These are phyloP conservation scores for Porphyrellus cyaneotinctus DNA, from an alignment of 768 basidiomycete species.

Conservation along the genomic window DNA sequence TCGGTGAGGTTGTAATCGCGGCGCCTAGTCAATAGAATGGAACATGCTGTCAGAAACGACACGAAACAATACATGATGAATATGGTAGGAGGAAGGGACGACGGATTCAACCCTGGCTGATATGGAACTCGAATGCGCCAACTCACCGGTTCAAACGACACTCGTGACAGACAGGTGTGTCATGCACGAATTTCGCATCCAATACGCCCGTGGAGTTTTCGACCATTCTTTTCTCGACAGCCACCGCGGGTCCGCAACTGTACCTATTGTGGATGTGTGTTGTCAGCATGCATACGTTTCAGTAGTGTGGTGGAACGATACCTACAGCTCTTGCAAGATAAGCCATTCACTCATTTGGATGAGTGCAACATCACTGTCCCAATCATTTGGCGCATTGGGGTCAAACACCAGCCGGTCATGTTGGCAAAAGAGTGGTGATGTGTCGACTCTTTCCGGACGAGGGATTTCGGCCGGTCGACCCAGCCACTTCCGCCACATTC, in stretches of 20 bases:
- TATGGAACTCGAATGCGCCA: conserved; percentile 7
- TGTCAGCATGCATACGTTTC: conserved; percentile 16
- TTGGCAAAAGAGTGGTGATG: conserved; percentile 58
- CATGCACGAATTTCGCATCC: conserved; percentile 40
- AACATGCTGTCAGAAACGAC: conserved; percentile 15
- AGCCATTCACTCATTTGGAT: conserved; percentile 67
- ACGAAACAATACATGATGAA: conserved; percentile 4
- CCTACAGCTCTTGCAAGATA: conserved; percentile 54
- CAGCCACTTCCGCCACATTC: conserved; percentile 69
- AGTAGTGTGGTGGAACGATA: conserved; percentile 13
- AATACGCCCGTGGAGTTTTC: conserved; percentile 29
- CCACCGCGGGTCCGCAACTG: conserved; percentile 50
- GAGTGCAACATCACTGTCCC: conserved; percentile 52
- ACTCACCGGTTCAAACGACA: conserved; percentile 59
- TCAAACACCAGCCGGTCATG: conserved; percentile 65
- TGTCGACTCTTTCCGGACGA: conserved; percentile 64
- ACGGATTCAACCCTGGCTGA: conserved; percentile 6
- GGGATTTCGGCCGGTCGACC: conserved; percentile 47
- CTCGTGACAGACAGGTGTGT: conserved; percentile 52
- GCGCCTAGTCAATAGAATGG: conserved; percentile 25
- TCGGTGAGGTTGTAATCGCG: conserved; percentile 56
- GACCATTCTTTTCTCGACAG: conserved; percentile 36
- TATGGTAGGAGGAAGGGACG: conserved; percentile 3
- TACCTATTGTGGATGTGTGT: conserved; percentile 43
- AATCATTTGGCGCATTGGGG: conserved; percentile 56